Evolutionary conservation across 2,329 filamentous ascomycete genomes (phyloP).

Genomic region (Epicoccum sorghinum): DNA sequence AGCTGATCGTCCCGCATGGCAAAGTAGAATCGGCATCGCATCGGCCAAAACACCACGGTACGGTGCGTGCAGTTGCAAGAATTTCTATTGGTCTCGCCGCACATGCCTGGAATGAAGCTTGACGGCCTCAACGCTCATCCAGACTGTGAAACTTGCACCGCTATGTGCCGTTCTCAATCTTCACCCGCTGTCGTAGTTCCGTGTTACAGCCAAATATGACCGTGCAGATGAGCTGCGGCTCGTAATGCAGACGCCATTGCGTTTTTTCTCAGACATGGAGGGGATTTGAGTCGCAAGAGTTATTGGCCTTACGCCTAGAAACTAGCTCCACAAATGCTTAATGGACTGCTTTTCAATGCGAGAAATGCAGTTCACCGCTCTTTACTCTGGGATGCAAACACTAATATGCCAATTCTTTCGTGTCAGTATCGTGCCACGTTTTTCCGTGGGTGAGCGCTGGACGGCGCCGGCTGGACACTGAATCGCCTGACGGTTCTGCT

Average conservation of each 20-base stretch:
- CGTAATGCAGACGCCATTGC: neutral
- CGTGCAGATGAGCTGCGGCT: constrained; percentile 6
- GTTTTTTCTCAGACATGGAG: neutral
- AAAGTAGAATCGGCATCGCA: constrained; percentile 11
- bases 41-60: constrained; percentile 7
- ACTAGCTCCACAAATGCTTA: constrained; percentile 5
- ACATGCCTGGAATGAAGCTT: constrained; percentile 1
- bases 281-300: constrained; percentile 10
- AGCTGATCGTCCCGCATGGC: constrained; percentile 2
- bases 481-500: constrained; percentile 6
- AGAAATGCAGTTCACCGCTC: constrained; percentile 4
- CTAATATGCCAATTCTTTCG: neutral
- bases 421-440: neutral
- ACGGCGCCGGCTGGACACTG: constrained; percentile 2
- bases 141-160: constrained; percentile 5
- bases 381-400: neutral
- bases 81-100: constrained; percentile 5
- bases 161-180: constrained; percentile 10
- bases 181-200: neutral
- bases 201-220: neutral
- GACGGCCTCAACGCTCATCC: neutral
- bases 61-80: constrained; percentile 11
- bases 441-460: neutral
- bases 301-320: constrained; percentile 7
- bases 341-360: neutral